These are phyloP conservation scores for Quercus lobata DNA, from an alignment of 331 rosid species.

Conservation along the genomic window DNA sequence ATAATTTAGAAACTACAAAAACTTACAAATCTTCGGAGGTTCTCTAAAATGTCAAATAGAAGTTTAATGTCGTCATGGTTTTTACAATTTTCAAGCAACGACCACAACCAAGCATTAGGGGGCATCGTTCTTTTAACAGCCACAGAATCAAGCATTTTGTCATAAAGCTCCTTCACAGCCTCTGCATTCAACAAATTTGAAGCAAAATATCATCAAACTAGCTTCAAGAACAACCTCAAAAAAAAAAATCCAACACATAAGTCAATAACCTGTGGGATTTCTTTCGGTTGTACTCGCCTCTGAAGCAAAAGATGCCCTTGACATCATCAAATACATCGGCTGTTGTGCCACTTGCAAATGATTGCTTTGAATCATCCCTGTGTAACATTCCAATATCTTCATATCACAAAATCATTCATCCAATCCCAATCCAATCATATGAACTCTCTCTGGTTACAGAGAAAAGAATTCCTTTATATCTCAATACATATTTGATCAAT, in stretches of 20 bases:
- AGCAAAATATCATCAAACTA: constrained; percentile 4
- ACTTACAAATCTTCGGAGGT: constrained; percentile 84
- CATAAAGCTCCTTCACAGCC: constrained; percentile 70
- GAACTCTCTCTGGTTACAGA: neutral
- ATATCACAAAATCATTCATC: constrained; percentile 1
- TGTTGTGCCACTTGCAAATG: constrained; percentile 16
- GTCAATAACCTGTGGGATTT: constrained; percentile 56
- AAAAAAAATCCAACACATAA: constrained; percentile 4
- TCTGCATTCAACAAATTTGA: constrained; percentile 40
- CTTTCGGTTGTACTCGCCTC: constrained; percentile 29
- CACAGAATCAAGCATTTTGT: constrained; percentile 70
- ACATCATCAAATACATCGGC: constrained; percentile 19
- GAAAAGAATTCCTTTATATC: neutral
- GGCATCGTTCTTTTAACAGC: constrained; percentile 68
- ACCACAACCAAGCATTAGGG: constrained; percentile 96
- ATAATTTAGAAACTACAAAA: constrained; percentile 5
- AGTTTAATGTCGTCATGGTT: constrained; percentile 60
- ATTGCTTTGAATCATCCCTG: constrained; percentile 37
- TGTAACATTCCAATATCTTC: constrained; percentile 13
- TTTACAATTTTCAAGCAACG: constrained; percentile 70
- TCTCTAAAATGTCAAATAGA: constrained; percentile 69
- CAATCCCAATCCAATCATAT: neutral
- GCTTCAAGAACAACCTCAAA: constrained; percentile 9
- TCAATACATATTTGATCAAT: too few relatives aligned
- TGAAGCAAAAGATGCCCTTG: constrained; percentile 49